Percentiles rank a stretch among this genome's conserved stretches.
Conservation (phyloP, 2,329 filamentous ascomycete genomes). For the Aspergillus intermedius region DNA sequence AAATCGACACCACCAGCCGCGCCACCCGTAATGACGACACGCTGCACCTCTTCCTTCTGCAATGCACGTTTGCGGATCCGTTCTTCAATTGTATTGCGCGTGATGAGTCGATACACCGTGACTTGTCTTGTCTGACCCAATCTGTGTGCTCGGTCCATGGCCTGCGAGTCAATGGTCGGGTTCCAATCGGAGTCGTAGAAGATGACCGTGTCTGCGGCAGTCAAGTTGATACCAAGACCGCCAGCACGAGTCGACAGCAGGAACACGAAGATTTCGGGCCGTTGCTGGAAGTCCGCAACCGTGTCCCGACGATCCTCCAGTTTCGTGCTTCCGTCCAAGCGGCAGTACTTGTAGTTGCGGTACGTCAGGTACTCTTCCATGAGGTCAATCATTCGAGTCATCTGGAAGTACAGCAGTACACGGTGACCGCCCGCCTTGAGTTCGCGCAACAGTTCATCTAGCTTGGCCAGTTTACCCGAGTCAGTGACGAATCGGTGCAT, state of each 20-base stretch:
- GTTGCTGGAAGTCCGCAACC: conserved; percentile 91
- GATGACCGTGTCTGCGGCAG: conserved; percentile 93
- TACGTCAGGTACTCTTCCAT: conserved; percentile 99
- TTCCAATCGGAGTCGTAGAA: conserved; percentile 99
- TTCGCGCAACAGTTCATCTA: conserved; percentile 79
- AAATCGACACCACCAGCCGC: conserved; percentile 83
- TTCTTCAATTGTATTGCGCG: conserved; percentile 92
- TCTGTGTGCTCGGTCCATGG: conserved; percentile 98
- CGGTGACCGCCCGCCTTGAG: conserved; percentile 90
- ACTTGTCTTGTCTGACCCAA: conserved; percentile 93
- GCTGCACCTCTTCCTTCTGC: conserved; percentile 98
- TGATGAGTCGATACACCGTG: conserved; percentile 95
- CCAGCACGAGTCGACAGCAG: conserved; percentile 90
- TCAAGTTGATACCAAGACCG: conserved; percentile 96
- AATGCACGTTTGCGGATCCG: conserved; percentile 93
- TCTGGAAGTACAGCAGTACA: conserved; percentile 97
- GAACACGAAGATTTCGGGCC: conserved; percentile 95
- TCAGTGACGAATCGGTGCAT: conserved; percentile 98
- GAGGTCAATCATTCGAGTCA: conserved; percentile 98
- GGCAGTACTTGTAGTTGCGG: conserved; percentile 97
- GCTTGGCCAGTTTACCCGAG: conserved; percentile 87
- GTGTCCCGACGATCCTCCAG: conserved; percentile 95
- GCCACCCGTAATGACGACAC: conserved; percentile 89
- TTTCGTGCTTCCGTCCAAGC: conserved; percentile 93
- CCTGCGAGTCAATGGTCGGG: conserved; percentile 95